Evolutionary conservation across 1,139 yeast genomes (phyloP).

Genomic region (Debaryomyces psychrophilus): DNA sequence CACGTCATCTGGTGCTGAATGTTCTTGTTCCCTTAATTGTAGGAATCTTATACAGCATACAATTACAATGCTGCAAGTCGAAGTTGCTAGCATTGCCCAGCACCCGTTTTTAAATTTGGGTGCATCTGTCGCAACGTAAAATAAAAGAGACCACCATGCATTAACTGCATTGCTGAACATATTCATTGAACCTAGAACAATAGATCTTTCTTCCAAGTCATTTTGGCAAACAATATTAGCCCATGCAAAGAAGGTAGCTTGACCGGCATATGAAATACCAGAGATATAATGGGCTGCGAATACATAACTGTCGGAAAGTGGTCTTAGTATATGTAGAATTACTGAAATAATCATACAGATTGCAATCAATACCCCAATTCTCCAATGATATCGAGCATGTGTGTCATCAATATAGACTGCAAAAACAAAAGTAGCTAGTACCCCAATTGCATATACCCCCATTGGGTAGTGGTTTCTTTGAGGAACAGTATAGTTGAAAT

Average conservation of each 20-base stretch:
- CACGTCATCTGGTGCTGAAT: neutral
- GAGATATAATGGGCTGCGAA: conserved; percentile 59
- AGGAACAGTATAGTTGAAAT: conserved; percentile 45
- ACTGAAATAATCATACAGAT: conserved; percentile 45
- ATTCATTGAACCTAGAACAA: conserved; percentile 63
- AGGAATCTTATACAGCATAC: conserved; percentile 29
- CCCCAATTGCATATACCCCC: conserved; percentile 59
- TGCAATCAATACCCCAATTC: conserved; percentile 48
- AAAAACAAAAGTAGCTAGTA: conserved; percentile 46
- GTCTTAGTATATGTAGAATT: conserved; percentile 41
- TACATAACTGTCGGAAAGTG: conserved; percentile 37
- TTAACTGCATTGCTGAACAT: conserved; percentile 64
- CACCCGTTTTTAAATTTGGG: conserved; percentile 56
- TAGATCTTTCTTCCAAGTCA: conserved; percentile 59
- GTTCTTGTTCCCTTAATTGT: conserved; percentile 37
- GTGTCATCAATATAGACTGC: conserved; percentile 53
- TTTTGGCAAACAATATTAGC: conserved; percentile 57
- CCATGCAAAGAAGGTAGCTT: conserved; percentile 62
- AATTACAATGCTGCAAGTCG: conserved; percentile 29
- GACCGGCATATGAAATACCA: conserved; percentile 59
- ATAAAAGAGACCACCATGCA: conserved; percentile 64
- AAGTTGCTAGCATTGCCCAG: conserved; percentile 59
- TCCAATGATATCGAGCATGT: conserved; percentile 55
- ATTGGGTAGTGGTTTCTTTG: conserved; percentile 59
- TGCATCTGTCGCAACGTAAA: conserved; percentile 52